Base-by-base conservation (phyloP, 192 early-diverging fungal genomes). In the Coemansia sp. region DNA sequence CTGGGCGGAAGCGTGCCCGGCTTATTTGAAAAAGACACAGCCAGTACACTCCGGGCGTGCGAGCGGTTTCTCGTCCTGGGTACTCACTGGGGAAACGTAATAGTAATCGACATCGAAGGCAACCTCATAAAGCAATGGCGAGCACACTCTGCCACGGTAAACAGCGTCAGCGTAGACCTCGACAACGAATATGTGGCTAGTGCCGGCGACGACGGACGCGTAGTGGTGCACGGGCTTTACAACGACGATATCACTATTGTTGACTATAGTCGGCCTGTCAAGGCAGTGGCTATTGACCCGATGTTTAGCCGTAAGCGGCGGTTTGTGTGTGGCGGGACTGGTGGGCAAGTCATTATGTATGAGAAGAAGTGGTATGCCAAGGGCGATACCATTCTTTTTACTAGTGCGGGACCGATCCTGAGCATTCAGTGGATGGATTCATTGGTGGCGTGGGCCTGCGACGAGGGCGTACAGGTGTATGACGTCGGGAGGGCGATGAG, bases 371-470 rank as follows among this genome's bases (percentile, higher is more conserved):
- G 98, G 98, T 90, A 68, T 48, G 94, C 94, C 15, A 87, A 89
- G 57, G 85, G 86, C 51, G 91, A 95, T 67, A 87, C 85, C 27
- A 85, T 94, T 1, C 77, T 99, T 59, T 91, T 92, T 63, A 92
- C 91, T 5, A 94, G 95, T 41, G 92, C 95, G 50, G 98, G 98
- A 0, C 91, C 93, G 3, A 91, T 99, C 41, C 93, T 90, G 73
- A 85, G 88, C 14, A 88, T 95, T 44, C 87, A 89, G 70, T 99
- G 98, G 98, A 77, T 89, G 36, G 87, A 80, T 5, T 87, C 85
- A 27, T 86, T 92, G 67, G 92, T 98, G 72, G 96, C 95, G 0
- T 99, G 96, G 95, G 94, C 95, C 1, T 95, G 94, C 73, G 96
- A 98, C 66, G 85, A 89, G 62, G 94, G 94, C 27, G 90, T 93